Conservation (phyloP, 495 filamentous ascomycete genomes). For the Xylaria nigripes region DNA sequence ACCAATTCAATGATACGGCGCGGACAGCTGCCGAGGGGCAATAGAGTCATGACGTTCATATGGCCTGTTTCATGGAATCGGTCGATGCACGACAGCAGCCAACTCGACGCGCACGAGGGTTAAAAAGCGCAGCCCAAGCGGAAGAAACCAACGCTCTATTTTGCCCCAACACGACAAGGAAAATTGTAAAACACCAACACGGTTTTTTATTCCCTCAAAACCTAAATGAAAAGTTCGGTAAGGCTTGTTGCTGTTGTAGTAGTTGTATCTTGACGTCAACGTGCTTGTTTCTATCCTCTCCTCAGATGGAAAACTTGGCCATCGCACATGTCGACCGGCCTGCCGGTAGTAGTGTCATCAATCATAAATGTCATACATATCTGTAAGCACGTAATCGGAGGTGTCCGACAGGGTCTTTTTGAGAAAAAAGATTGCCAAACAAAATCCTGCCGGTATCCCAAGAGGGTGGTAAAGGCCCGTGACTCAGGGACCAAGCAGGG, state of each 20-base stretch:
- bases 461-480: slow-evolving; percentile 1
- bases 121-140: too few species aligned
- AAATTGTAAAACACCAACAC: background rate
- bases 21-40: background rate
- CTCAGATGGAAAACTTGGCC: background rate
- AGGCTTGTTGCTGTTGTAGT: too few species aligned
- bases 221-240: too few species aligned
- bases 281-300: background rate
- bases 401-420: background rate
- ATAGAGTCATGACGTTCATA: background rate
- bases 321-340: background rate
- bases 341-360: background rate
- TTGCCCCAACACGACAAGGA: too few species aligned
- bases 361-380: background rate
- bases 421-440: background rate
- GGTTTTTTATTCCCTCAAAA: background rate
- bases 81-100: background rate
- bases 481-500: background rate
- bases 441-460: background rate
- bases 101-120: background rate
- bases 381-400: background rate
- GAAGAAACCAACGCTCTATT: too few species aligned
- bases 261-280: background rate
- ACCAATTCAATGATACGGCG: background rate
- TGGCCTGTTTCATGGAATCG: background rate